A percentile compares a stretch with the other conserved stretches of the same genome.
Conservation (phyloP, 2,329 filamentous ascomycete species). For the Colletotrichum simmondsii region DNA sequence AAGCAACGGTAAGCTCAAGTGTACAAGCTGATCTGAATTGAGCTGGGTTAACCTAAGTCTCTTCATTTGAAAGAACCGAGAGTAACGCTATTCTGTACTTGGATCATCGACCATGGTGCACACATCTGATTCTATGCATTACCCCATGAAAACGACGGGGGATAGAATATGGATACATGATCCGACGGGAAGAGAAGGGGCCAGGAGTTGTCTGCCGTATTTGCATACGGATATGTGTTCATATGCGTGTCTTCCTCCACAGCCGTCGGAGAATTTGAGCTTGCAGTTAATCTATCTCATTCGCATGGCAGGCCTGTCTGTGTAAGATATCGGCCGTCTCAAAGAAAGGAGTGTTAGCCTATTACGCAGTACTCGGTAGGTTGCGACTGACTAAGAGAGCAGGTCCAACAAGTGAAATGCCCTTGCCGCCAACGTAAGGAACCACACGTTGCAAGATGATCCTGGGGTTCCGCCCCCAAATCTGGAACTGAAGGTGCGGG, state of each 20-base stretch:
- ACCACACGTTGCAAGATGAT: slow-evolving; percentile 4
- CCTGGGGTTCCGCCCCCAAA: slow-evolving; percentile 22
- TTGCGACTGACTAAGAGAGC: neutral
- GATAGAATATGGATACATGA: neutral
- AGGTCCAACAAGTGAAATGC: neutral
- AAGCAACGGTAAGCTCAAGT: neutral
- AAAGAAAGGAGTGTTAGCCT: too few relatives aligned
- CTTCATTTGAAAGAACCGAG: too few relatives aligned
- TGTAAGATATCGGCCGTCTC: neutral
- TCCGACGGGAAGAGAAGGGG: neutral
- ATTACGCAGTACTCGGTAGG: too few relatives aligned
- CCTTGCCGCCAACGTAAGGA: neutral
- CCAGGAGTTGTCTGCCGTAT: neutral
- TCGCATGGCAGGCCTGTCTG: slow-evolving; percentile 10
- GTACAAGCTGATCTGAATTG: neutral
- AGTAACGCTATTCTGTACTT: neutral
- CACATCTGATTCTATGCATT: neutral
- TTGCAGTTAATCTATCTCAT: neutral
- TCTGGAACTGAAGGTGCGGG: slow-evolving; percentile 4
- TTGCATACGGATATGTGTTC: neutral
- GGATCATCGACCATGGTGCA: neutral
- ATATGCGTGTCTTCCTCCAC: neutral
- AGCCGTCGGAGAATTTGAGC: neutral
- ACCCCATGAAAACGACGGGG: neutral
- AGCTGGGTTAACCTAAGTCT: neutral